Conservation (phyloP, 2,329 filamentous ascomycete genomes). For the Epichloe gansuensis region DNA sequence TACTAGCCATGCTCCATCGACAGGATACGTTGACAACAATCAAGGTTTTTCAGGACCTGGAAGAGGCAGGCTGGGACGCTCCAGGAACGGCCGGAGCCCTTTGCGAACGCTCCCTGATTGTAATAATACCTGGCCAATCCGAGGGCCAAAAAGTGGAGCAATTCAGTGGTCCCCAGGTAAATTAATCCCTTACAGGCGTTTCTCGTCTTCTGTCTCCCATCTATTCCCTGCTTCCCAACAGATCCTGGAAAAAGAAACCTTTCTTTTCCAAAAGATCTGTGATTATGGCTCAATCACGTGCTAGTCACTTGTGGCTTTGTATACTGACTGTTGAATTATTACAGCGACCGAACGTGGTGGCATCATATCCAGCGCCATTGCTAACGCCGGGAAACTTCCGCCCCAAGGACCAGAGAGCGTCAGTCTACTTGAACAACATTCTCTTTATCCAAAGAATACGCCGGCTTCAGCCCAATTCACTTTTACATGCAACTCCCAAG, state of each 20-base stretch:
- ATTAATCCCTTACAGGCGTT: conserved; percentile 12
- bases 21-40: conserved; percentile 37
- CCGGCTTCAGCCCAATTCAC: conserved; percentile 83
- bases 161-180: conserved; percentile 35
- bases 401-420: conserved; percentile 63
- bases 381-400: conserved; percentile 64
- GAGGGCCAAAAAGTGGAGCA: conserved; percentile 32
- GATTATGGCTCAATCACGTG: background rate
- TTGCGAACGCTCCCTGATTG: conserved; percentile 47
- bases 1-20: conserved; percentile 20
- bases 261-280: background rate
- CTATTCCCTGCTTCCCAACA: background rate
- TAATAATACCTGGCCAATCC: conserved; percentile 41
- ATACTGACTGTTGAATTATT: background rate
- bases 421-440: conserved; percentile 62
- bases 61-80: conserved; percentile 68
- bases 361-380: conserved; percentile 86
- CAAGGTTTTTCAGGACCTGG: conserved; percentile 71
- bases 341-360: conserved; percentile 40
- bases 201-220: background rate
- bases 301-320: background rate
- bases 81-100: conserved; percentile 47
- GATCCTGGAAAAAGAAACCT: background rate
- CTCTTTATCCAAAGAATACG: conserved; percentile 41
- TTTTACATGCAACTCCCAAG: conserved; percentile 87